phyloP scores from a whole-genome alignment of 73 alveolate species.

The Paramecium biaurelia region DNA sequence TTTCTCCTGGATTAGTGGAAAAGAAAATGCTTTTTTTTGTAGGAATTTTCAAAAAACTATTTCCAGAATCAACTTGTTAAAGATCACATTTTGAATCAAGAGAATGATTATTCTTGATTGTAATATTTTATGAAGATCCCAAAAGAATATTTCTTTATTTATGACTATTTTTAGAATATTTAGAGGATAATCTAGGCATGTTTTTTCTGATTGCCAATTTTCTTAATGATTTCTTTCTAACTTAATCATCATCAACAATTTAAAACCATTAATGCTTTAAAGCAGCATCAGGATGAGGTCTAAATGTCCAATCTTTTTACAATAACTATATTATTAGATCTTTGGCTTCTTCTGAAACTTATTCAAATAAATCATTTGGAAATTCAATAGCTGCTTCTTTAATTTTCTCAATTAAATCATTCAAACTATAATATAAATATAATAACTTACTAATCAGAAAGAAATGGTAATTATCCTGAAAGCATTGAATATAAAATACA shows the following conservation, averaged over 20 bases:
- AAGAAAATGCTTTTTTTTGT: background rate
- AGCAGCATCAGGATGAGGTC: constrained; percentile 17
- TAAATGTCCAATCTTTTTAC: background rate
- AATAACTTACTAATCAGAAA: constrained; percentile 44
- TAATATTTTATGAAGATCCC: background rate
- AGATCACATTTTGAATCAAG: background rate
- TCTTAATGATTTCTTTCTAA: background rate
- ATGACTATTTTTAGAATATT: background rate
- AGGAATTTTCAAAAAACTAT: background rate
- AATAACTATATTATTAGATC: background rate
- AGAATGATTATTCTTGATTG: background rate
- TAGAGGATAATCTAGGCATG: background rate
- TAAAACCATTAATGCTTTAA: background rate
- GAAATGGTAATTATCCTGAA: constrained; percentile 51
- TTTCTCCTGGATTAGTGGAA: background rate
- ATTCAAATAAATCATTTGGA: background rate
- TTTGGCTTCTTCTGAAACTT: constrained; percentile 23
- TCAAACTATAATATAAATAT: background rate
- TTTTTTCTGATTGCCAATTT: background rate
- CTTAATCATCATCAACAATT: background rate
- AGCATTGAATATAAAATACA: constrained; percentile 47
- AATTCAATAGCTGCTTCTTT: constrained; percentile 4
- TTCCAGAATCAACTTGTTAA: background rate
- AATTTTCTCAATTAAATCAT: constrained; percentile 32
- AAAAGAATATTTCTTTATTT: background rate